Conservation (phyloP, 257 asterid species). For the Ilex asprella region DNA sequence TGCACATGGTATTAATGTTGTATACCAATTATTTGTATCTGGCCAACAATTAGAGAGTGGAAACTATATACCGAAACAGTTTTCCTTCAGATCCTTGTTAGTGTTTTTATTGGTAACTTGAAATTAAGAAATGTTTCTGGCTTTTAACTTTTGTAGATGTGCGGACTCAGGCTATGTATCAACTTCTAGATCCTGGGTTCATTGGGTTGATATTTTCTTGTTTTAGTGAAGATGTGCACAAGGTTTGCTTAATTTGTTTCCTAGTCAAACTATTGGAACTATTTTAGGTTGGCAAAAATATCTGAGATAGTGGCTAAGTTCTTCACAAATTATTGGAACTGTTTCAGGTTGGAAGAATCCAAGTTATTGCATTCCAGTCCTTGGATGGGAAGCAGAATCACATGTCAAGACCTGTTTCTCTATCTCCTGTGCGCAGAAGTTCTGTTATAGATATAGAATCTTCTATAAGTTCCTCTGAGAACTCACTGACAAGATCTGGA, state of each 20-base stretch:
- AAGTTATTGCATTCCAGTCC: conserved; percentile 93
- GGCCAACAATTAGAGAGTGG: too few relatives aligned
- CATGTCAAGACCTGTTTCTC: conserved; percentile 49
- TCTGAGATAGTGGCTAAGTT: background rate
- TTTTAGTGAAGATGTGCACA: conserved; percentile 96
- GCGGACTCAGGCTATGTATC: conserved; percentile 98
- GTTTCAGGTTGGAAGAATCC: conserved; percentile 91
- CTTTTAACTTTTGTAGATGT: conserved; percentile 54
- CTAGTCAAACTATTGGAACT: too few relatives aligned
- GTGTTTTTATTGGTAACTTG: too few relatives aligned
- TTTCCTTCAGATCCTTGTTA: too few relatives aligned
- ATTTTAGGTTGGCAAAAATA: too few relatives aligned
- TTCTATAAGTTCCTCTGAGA: conserved; percentile 65
- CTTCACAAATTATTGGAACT: conserved; percentile 2
- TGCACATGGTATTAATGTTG: too few relatives aligned
- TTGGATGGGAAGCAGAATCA: conserved; percentile 88
- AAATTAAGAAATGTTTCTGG: too few relatives aligned
- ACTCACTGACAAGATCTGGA: conserved; percentile 29
- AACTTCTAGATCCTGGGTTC: conserved; percentile 96
- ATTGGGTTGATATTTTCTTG: conserved; percentile 97
- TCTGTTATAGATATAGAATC: conserved; percentile 61
- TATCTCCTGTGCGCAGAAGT: conserved; percentile 44
- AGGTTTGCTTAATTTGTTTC: conserved; percentile 34
- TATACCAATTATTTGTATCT: too few relatives aligned
- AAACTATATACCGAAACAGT: too few relatives aligned